Percentiles rank a stretch among this genome's conserved stretches.
These are phyloP conservation scores for Sinapis alba DNA, from an alignment of 441 rosid species.

Conservation along the genomic window DNA sequence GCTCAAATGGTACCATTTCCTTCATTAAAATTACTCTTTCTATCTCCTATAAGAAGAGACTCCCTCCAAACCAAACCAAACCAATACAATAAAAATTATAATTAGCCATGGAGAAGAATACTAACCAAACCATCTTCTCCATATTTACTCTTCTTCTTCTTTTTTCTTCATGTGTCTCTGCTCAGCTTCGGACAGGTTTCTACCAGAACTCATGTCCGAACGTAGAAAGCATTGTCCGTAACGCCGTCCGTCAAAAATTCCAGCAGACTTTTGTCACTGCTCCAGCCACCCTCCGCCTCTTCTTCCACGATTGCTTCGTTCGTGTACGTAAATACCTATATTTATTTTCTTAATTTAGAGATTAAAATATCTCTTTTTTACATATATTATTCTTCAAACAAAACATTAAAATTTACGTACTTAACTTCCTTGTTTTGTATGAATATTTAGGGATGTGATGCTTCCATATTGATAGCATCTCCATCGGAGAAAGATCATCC, in stretches of 20 bases:
- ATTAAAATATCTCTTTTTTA: background rate
- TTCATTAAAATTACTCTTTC: conserved; percentile 4
- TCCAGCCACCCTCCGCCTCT: conserved; percentile 69
- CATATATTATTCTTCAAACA: background rate
- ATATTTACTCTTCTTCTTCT: conserved; percentile 33
- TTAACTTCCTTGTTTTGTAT: background rate
- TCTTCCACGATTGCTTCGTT: conserved; percentile 78
- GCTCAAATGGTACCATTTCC: conserved; percentile 3
- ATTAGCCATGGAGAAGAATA: conserved; percentile 31
- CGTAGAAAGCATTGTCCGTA: conserved; percentile 63
- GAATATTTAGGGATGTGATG: conserved; percentile 57
- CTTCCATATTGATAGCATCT: conserved; percentile 52
- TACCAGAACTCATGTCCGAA: conserved; percentile 63
- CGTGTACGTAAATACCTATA: conserved; percentile 42
- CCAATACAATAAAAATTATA: conserved; percentile 4
- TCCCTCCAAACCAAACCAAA: background rate
- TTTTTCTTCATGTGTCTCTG: conserved; percentile 41
- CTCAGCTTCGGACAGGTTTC: conserved; percentile 57
- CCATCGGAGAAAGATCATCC: conserved; percentile 58
- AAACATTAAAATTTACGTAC: background rate
- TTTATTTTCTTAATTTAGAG: background rate
- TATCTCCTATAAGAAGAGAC: conserved; percentile 24
- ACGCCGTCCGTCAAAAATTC: conserved; percentile 61
- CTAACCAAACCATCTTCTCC: conserved; percentile 25
- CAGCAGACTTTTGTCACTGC: conserved; percentile 77